These are phyloP conservation scores for Alnus glutinosa DNA, from an alignment of 306 rosid species.

Conservation along the genomic window DNA sequence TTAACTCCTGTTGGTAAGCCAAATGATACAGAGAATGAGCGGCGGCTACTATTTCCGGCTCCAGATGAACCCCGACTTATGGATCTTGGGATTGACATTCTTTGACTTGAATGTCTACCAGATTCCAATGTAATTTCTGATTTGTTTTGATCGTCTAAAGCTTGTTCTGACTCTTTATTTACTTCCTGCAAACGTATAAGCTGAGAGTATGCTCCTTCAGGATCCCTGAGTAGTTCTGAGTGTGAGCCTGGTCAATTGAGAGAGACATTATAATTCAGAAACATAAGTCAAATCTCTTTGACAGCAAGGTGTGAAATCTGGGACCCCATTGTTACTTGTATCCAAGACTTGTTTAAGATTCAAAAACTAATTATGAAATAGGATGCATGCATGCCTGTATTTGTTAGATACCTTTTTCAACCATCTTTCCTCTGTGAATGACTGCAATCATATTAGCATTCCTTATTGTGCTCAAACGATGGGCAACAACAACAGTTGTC, in stretches of 20 bases:
- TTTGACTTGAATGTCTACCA: slow-evolving; percentile 15
- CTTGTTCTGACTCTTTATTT: slow-evolving; percentile 12
- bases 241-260: slow-evolving; percentile 55
- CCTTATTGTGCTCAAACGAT: slow-evolving; percentile 64
- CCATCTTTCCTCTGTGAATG: slow-evolving; percentile 61
- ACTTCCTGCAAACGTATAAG: slow-evolving; percentile 64
- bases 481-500: slow-evolving; percentile 73
- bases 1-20: slow-evolving; percentile 14
- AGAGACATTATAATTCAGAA: not conserved
- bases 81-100: slow-evolving; percentile 24
- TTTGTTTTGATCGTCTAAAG: not conserved
- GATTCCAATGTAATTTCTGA: not conserved
- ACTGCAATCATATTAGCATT: slow-evolving; percentile 64
- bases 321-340: not conserved
- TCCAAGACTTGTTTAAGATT: not conserved
- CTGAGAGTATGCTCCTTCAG: slow-evolving; percentile 67
- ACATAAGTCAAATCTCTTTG: not conserved
- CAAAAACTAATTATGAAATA: not conserved
- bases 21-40: not conserved
- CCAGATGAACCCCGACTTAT: slow-evolving; percentile 30
- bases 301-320: not conserved
- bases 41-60: slow-evolving; percentile 3
- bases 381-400: not conserved
- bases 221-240: slow-evolving; percentile 50
- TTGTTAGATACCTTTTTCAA: slow-evolving; percentile 53